Base-by-base conservation (phyloP, 352 stramenopile genomes). In the Thraustochytrium sp. region DNA sequence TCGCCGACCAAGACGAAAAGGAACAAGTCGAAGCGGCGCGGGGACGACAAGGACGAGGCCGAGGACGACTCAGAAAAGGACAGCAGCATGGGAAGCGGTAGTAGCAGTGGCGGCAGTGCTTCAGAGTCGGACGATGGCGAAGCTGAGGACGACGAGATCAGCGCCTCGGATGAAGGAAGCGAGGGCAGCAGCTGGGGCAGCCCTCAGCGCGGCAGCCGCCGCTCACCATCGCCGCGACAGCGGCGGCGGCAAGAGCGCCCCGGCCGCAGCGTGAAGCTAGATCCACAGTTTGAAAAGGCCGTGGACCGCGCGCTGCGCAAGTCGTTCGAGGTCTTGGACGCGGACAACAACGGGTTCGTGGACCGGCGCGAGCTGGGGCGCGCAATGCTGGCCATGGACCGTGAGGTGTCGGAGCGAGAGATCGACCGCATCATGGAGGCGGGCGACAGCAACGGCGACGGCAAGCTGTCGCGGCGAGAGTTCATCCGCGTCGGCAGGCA, bases 241-340 rank as follows among this genome's bases (percentile, higher is more conserved):
- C 26, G n/a, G 37, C 42, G 48, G n/a, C 21, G 23, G 65, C 2
- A 13, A 11, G 37, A 42, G 13, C 44, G 48, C 13, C 23, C 1
- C 0, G 34, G 5, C 29, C 46, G 29, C n/a, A 55, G n/a, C 23
- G 8, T 29, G 38, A 2, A 34, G 53, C 13, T 55, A 46, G 53
- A 61, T 16, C 13, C 2, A 16, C 68, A 51, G n/a, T 80, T 55
- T 42, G 21, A 80, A n/a, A 26, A 34, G 3, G 68, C 3, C 11
- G n/a, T 80, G 42, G 68, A 63, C 16, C 68, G 34, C 11, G 63
- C 68, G 21, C 53, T 80, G 8, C 31, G 40, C 18, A 9, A 51
- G 26, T 42, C 68, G 13, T 80, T 80, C 31, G 68, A 80, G 5
- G 40, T 44, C 21, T 38, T 80, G 29, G 68, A 80, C 38, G 68